Percentiles rank a stretch among this genome's conserved stretches.
These are phyloP conservation scores for Trichomonas gallinae DNA, from an alignment of 208 protist species.

Conservation along the genomic window DNA sequence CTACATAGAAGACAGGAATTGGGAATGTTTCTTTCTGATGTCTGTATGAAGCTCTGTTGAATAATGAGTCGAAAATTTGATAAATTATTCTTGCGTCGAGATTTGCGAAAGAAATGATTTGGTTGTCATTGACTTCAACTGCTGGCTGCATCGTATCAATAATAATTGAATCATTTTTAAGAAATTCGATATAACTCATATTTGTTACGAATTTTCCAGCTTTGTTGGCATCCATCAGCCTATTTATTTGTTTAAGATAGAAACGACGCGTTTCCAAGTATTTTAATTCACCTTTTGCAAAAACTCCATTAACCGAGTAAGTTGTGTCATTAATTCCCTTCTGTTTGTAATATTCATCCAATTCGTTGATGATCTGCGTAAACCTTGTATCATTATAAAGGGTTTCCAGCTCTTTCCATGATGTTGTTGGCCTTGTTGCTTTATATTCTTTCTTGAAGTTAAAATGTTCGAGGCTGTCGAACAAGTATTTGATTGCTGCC, in stretches of 20 bases:
- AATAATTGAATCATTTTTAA: not conserved
- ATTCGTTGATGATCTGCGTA: not conserved
- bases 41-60: not conserved
- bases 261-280: not conserved
- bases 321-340: not conserved
- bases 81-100: not conserved
- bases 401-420: not conserved
- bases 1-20: conserved; percentile 4
- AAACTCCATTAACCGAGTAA: not conserved
- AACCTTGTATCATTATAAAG: not conserved
- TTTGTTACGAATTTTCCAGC: not conserved
- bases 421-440: not conserved
- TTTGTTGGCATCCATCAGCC: not conserved
- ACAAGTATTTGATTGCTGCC: not conserved
- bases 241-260: not conserved
- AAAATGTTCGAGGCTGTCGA: not conserved
- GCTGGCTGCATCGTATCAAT: not conserved
- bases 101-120: not conserved
- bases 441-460: not conserved
- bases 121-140: not conserved
- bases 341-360: not conserved
- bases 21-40: not conserved
- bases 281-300: not conserved
- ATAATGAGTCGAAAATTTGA: not conserved
- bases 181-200: not conserved